Percentiles rank a stretch among this genome's conserved stretches.
phyloP scores from a whole-genome alignment of 2,329 filamentous ascomycete species.

The Canariomyces notabilis region DNA sequence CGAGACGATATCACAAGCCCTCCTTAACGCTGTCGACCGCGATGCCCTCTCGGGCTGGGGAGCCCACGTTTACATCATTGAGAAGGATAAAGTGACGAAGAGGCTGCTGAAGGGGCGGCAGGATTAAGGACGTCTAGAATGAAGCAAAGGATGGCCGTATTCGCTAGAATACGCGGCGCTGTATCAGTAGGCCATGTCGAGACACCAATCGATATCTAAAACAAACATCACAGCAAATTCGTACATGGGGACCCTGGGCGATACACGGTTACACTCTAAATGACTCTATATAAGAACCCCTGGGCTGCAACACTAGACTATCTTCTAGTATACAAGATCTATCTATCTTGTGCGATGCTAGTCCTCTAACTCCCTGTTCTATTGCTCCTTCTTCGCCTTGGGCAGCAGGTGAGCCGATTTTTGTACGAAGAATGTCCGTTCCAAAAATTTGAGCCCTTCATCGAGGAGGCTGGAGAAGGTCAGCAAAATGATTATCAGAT shows the following conservation, averaged over 20 bases:
- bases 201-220: constrained; percentile 3
- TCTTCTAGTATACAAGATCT: constrained; percentile 20
- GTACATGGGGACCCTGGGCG: neutral
- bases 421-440: constrained; percentile 62
- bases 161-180: constrained; percentile 7
- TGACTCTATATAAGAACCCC: neutral
- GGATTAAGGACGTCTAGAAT: constrained; percentile 53
- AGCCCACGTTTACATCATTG: constrained; percentile 98
- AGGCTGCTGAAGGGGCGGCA: constrained; percentile 95
- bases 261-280: neutral
- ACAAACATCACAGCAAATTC: constrained; percentile 5
- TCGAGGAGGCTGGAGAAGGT: constrained; percentile 62
- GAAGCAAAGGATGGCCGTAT: neutral
- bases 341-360: constrained; percentile 11
- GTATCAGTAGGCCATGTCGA: constrained; percentile 12
- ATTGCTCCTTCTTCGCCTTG: constrained; percentile 52
- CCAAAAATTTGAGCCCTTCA: constrained; percentile 73
- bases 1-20: constrained; percentile 93
- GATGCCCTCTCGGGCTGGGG: constrained; percentile 97
- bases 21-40: constrained; percentile 92
- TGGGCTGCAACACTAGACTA: neutral
- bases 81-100: constrained; percentile 99
- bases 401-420: constrained; percentile 37
- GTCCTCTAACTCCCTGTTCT: constrained; percentile 24
- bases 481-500: constrained; percentile 26